Evolutionary conservation across 306 rosid genomes (phyloP), one percentile per base, ranked within the genome.

Genomic region (Canavalia ensiformis): DNA sequence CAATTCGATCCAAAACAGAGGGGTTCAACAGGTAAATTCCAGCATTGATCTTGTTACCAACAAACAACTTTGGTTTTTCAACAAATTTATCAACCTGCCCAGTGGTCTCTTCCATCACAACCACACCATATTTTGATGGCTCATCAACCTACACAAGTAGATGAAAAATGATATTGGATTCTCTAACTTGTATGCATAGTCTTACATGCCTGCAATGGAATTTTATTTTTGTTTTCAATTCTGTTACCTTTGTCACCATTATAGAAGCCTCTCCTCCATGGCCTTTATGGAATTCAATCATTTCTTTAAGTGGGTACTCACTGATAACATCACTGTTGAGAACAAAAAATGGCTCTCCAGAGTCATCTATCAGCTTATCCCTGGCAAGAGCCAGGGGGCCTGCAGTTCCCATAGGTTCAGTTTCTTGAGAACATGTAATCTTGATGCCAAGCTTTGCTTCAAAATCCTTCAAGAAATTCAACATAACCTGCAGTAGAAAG

Each of bases 191-290:
- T 35, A 41, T 65, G 12, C 11, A 25, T 49, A 71, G 77, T 75
- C 56, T 75, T 31, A 33, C 42, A 56, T n/a, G 6, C 33, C 28
- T 34, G 67, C 50, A 72, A 62, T 33, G 55, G 68, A 54, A 57
- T 47, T 39, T 42, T 52, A 25, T 13, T 25, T 55, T 64, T 64
- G 56, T 25, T n/a, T 41, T 54, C 29, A 52, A 54, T 2, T 71
- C 8, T 2, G 6, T 83, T 90, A 96, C 99, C 98, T 96, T 93
- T 79, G 99, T 96, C 42, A 96, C 99, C 99, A 96, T 93, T 44
- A 96, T 90, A 77, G 99, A 96, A 74, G 99, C 99, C 86, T 96
- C 99, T 72, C 98, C 98, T 65, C 99, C 99, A 82, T 96, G 97
- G 85, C 87, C 35, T 79, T 90, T 96, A 72, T 96, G 99, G 85